Conservation (phyloP, 192 early-diverging fungal species). For the Gonapodya sp. region DNA sequence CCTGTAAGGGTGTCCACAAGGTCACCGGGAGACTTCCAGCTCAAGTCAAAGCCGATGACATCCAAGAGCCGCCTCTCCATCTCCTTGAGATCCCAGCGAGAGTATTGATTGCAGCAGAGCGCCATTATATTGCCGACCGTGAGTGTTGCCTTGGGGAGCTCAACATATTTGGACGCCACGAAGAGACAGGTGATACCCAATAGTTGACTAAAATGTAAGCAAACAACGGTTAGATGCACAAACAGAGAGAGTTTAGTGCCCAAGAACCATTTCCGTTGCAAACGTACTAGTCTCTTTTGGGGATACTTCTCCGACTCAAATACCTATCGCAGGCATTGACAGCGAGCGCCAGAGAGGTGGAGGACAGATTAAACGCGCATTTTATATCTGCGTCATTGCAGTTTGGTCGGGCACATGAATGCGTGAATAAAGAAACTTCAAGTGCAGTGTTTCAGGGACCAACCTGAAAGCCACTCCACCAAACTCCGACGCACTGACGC, state of each 20-base stretch:
- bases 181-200: conserved; percentile 47
- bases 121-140: conserved; percentile 30
- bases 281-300: conserved; percentile 18
- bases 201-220: conserved; percentile 28
- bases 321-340: conserved; percentile 47
- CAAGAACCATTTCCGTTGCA: no score
- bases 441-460: not conserved
- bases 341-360: conserved; percentile 41
- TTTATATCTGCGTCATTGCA: conserved; percentile 43
- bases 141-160: conserved; percentile 47
- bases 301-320: conserved; percentile 23
- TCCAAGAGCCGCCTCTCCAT: conserved; percentile 39
- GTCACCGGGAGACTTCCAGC: conserved; percentile 33
- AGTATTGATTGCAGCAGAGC: conserved; percentile 27
- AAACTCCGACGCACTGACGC: conserved; percentile 29
- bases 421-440: no score
- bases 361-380: conserved; percentile 34
- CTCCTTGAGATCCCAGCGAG: conserved; percentile 25
- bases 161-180: conserved; percentile 49
- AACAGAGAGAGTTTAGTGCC: no score
- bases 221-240: no score
- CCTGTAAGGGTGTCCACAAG: conserved; percentile 23
- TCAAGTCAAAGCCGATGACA: conserved; percentile 32
- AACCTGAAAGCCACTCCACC: conserved; percentile 30
- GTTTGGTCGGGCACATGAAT: no score